A percentile compares a stretch with the other conserved stretches of the same genome.
These are phyloP conservation scores for Diaporthe sp. DNA, from an alignment of 2,329 filamentous ascomycete species.

Conservation along the genomic window DNA sequence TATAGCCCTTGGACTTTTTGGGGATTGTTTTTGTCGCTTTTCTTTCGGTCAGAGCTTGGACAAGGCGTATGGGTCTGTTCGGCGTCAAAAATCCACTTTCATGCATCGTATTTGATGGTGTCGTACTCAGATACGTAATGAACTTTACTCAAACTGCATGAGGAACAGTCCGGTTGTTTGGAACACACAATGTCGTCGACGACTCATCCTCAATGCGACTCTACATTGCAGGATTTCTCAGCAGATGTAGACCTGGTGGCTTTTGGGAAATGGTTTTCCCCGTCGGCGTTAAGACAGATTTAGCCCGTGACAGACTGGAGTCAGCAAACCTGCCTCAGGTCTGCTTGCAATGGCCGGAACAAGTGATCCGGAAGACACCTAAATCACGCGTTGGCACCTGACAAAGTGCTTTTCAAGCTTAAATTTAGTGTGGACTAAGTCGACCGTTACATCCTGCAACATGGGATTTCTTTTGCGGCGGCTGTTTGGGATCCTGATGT, in stretches of 20 bases:
- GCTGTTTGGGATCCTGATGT: slow-evolving; percentile 1
- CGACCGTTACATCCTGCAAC: slow-evolving; percentile 12
- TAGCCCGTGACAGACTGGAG: neutral
- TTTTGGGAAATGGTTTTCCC: slow-evolving; percentile 15
- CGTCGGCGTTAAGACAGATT: neutral
- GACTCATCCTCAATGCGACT: neutral
- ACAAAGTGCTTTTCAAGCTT: neutral
- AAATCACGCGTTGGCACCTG: neutral
- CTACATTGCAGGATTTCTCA: neutral
- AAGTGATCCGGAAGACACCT: neutral
- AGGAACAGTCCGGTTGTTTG: neutral
- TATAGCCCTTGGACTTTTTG: neutral
- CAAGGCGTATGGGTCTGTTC: neutral
- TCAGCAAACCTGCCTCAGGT: neutral
- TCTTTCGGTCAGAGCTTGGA: neutral
- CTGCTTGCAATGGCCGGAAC: neutral
- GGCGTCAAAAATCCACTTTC: neutral
- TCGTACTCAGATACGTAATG: neutral
- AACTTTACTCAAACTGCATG: neutral
- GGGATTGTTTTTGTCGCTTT: neutral
- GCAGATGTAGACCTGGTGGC: neutral
- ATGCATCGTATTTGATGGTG: neutral
- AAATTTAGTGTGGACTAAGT: neutral
- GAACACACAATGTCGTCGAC: slow-evolving; percentile 3
- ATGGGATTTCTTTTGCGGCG: neutral